Base-by-base conservation (phyloP, 495 filamentous ascomycete species). In the Tuber microsphaerosporum region DNA sequence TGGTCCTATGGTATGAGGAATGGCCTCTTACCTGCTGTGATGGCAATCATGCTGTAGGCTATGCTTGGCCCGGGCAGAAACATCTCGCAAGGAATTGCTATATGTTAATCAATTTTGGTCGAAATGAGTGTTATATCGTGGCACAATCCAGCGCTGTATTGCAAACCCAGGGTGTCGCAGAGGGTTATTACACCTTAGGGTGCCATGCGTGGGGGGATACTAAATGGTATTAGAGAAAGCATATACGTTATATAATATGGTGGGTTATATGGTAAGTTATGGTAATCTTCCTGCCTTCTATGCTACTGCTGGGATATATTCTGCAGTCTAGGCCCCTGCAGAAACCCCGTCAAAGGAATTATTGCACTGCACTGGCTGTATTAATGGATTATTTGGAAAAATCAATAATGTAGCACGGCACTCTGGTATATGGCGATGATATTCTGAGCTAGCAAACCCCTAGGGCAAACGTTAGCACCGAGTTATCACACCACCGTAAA, bases 401-500 rank as follows among this genome's bases (percentile, higher is more conserved):
- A 65, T 17, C 12, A 12, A 31, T 31, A 17, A 16, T 4, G 26
- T 65, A 31, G 26, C 12, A 65, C 12, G 1, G n/a, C n/a, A 14
- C 26, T 65, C 51, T 31, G 31, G 10, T n/a, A 7, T 56, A 56
- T 56, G 48, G 56, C n/a, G 16, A 56, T 56, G 48, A 56, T 6
- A 56, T n/a, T 6, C 7, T n/a, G 6, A 41, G 39, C 39, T 48
- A 7, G 45, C 48, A 22, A 26, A 56, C 6, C 20, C 20, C 48
- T 7, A n/a, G 22, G 12, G 0, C 12, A 31, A 31, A 31, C 10
- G 14, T 0, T 2, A 2, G 3, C 10, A 16, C n/a, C 0, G 4
- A 65, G n/a, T 5, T 65, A 31, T 16, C 2, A 17, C 26, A 31
- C 26, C 12, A 1, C 26, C 56, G n/a, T 31, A 31, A 65, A 31